Conservation (phyloP, 371 early-diverging fungal species). For the Apophysomyces variabilis region DNA sequence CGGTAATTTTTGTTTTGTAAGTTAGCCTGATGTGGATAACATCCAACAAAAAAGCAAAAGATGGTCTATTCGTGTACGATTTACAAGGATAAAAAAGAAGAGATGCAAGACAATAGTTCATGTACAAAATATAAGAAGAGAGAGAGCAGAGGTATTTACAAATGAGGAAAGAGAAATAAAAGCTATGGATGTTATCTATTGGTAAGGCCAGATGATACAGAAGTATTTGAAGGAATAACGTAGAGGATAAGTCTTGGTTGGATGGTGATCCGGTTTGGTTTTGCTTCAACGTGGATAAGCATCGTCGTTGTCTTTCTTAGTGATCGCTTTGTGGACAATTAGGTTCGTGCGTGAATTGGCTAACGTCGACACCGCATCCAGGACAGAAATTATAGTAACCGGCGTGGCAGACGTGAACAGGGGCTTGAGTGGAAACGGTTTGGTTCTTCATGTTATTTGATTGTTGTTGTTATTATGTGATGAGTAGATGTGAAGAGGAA, state of each 20-base stretch:
- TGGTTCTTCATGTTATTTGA: not conserved
- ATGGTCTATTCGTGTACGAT: constrained; percentile 1
- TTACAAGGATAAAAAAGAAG: not conserved
- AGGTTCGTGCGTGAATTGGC: constrained; percentile 25
- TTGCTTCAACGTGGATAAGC: not conserved
- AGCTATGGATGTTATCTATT: constrained; percentile 2
- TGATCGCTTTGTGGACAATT: constrained; percentile 13
- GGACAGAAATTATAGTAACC: constrained; percentile 66
- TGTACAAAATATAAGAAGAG: no score
- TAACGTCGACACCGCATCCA: constrained; percentile 22
- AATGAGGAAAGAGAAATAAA: not conserved
- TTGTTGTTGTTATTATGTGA: not conserved
- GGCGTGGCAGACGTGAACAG: constrained; percentile 78
- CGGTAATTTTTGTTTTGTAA: no score
- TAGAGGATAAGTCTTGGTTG: not conserved
- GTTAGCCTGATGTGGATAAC: not conserved
- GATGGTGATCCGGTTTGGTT: not conserved
- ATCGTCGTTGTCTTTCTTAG: not conserved
- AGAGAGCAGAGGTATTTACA: not conserved
- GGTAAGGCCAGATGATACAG: no score
- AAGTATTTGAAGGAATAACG: not conserved
- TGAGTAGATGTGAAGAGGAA: not conserved
- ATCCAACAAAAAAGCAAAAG: not conserved
- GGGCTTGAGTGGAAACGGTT: constrained; percentile 16
- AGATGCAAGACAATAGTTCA: not conserved